Conservation (phyloP, 2,329 filamentous ascomycete genomes). For the Beauveria rudraprayagi region DNA sequence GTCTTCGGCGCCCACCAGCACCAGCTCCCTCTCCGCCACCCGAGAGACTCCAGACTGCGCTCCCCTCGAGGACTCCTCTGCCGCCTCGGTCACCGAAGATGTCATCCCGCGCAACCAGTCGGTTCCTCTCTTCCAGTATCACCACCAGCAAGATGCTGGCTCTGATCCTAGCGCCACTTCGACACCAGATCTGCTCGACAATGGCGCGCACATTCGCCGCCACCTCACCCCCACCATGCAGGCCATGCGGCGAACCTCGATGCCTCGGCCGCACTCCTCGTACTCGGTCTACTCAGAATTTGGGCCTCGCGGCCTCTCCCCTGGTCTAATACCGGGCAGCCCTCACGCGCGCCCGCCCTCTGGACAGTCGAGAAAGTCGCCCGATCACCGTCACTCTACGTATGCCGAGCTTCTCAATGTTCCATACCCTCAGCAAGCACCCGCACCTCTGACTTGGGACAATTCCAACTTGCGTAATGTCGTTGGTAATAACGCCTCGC, state of each 20-base stretch:
- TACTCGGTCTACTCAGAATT: slow-evolving; percentile 70
- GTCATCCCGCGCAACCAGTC: slow-evolving; percentile 32
- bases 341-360: slow-evolving; percentile 41
- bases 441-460: slow-evolving; percentile 61
- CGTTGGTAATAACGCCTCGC: slow-evolving; percentile 82
- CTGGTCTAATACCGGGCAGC: slow-evolving; percentile 34
- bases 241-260: slow-evolving; percentile 46
- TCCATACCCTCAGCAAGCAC: slow-evolving; percentile 72
- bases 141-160: slow-evolving; percentile 46
- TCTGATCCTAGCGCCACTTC: slow-evolving; percentile 39
- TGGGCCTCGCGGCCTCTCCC: slow-evolving; percentile 54
- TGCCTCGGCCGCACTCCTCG: slow-evolving; percentile 64
- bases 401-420: slow-evolving; percentile 56
- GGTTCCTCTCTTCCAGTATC: slow-evolving; percentile 54
- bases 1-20: slow-evolving; percentile 47
- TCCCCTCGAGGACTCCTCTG: slow-evolving; percentile 37
- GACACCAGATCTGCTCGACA: slow-evolving; percentile 44
- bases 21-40: slow-evolving; percentile 45
- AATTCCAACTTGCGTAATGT: slow-evolving; percentile 72
- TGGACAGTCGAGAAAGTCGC: slow-evolving; percentile 44
- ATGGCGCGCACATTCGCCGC: slow-evolving; percentile 44
- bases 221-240: slow-evolving; percentile 54
- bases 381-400: slow-evolving; percentile 43
- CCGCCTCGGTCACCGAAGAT: slow-evolving; percentile 43
- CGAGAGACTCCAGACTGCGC: slow-evolving; percentile 40